Conservation (phyloP, 2,329 filamentous ascomycete species). For the Arthroderma sp. region DNA sequence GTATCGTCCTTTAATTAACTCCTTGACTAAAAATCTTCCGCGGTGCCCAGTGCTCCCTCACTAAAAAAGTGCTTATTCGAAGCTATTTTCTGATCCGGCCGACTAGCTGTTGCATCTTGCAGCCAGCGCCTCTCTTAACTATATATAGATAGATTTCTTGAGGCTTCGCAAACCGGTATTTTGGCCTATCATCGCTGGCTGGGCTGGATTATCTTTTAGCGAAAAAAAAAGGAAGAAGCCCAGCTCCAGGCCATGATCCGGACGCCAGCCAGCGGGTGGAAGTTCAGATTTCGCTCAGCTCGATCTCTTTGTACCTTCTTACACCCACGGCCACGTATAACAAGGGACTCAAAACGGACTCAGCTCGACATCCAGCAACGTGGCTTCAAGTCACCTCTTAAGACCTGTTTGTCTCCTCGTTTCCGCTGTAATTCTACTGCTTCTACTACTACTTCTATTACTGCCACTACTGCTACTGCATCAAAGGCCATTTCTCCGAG, state of each 20-base stretch:
- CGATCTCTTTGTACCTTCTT: background rate
- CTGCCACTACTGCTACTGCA: background rate
- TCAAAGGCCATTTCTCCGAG: background rate
- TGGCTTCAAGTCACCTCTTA: background rate
- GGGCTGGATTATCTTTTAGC: no score
- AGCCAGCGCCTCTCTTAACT: background rate
- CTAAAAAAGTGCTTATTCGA: background rate
- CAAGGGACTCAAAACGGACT: background rate
- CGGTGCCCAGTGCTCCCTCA: background rate
- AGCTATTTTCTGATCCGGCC: background rate
- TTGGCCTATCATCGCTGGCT: no score
- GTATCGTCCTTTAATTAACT: background rate
- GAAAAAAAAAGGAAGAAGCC: background rate
- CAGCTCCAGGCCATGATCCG: background rate
- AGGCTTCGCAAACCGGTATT: no score
- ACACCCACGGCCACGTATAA: background rate
- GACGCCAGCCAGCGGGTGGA: background rate
- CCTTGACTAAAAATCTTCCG: background rate
- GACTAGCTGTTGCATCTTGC: background rate
- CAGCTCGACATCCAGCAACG: slow-evolving; percentile 3
- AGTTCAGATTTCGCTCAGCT: background rate
- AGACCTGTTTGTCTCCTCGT: background rate
- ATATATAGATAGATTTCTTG: background rate
- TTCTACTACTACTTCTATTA: background rate
- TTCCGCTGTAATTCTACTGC: background rate